Conservation (phyloP, 2,329 filamentous ascomycete species). For the Clarireedia sp. region DNA sequence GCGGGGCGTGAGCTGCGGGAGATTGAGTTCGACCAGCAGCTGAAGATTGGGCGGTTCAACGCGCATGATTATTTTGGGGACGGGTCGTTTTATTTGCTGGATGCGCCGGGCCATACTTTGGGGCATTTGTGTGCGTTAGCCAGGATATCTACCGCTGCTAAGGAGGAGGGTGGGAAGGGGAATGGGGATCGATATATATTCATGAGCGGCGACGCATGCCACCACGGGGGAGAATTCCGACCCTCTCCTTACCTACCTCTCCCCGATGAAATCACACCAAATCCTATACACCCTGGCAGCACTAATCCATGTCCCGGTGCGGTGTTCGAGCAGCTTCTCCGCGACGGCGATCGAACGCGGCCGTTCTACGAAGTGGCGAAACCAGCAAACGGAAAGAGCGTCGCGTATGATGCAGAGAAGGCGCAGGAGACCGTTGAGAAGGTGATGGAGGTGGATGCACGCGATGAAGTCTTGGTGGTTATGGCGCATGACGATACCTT, state of each 20-base stretch:
- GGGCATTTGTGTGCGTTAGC: constrained; percentile 37
- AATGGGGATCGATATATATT: constrained; percentile 31
- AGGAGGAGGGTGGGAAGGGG: too few relatives aligned
- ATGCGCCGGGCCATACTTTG: constrained; percentile 34
- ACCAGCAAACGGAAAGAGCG: constrained; percentile 8
- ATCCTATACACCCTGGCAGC: constrained; percentile 30
- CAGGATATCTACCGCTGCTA: constrained; percentile 25
- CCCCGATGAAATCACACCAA: constrained; percentile 31
- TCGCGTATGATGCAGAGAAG: constrained; percentile 26
- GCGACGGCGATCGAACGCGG: constrained; percentile 20
- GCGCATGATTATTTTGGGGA: constrained; percentile 48
- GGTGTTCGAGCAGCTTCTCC: constrained; percentile 34
- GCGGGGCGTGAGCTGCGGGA: constrained; percentile 30
- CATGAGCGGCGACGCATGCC: constrained; percentile 37
- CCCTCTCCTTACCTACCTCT: constrained; percentile 36
- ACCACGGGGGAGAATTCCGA: constrained; percentile 35
- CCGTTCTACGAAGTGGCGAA: constrained; percentile 30
- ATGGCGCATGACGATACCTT: constrained; percentile 41
- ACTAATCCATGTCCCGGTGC: constrained; percentile 34
- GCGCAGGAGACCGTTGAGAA: constrained; percentile 36
- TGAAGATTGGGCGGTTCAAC: constrained; percentile 38
- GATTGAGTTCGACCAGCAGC: constrained; percentile 28
- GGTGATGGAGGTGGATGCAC: constrained; percentile 38
- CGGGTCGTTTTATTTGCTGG: constrained; percentile 45
- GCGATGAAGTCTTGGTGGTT: constrained; percentile 37